phyloP scores from a whole-genome alignment of 805 yeast genomes.

The Schwanniomyces polymorphus region DNA sequence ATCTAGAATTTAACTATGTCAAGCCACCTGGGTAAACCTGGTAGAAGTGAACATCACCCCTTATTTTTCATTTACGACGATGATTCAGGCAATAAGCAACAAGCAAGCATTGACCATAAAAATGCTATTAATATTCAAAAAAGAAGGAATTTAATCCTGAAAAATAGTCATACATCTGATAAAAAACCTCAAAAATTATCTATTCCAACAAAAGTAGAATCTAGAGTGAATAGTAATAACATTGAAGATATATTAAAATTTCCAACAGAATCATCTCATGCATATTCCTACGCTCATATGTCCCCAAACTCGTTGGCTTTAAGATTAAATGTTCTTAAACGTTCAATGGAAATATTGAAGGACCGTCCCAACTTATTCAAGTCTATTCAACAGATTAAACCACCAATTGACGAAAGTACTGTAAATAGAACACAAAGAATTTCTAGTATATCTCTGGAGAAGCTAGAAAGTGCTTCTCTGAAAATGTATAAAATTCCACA shows the following conservation, averaged over 20 bases:
- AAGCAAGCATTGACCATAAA: not conserved
- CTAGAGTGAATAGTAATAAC: not conserved
- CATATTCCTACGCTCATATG: conserved; percentile 80
- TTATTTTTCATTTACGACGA: not conserved
- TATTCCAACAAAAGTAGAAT: not conserved
- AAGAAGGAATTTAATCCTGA: not conserved
- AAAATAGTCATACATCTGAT: not conserved
- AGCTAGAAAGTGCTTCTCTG: not conserved
- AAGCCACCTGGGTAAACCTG: not conserved
- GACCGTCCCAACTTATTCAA: conserved; percentile 56
- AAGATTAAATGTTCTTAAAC: conserved; percentile 68
- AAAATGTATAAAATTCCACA: conserved; percentile 3
- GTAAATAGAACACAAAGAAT: not conserved
- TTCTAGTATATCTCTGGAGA: not conserved
- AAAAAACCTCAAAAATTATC: not conserved
- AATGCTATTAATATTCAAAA: not conserved
- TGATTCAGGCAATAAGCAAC: not conserved
- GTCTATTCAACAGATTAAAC: conserved; percentile 8
- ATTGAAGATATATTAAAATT: conserved; percentile 52
- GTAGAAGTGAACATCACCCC: not conserved
- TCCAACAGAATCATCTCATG: conserved; percentile 79
- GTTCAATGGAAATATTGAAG: conserved; percentile 72
- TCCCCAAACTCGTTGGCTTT: conserved; percentile 80
- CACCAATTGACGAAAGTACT: not conserved
- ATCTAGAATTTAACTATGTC: not conserved